Evolutionary conservation across 352 stramenopile genomes (phyloP).

Genomic region (Globisporangium cylindrosporum): DNA sequence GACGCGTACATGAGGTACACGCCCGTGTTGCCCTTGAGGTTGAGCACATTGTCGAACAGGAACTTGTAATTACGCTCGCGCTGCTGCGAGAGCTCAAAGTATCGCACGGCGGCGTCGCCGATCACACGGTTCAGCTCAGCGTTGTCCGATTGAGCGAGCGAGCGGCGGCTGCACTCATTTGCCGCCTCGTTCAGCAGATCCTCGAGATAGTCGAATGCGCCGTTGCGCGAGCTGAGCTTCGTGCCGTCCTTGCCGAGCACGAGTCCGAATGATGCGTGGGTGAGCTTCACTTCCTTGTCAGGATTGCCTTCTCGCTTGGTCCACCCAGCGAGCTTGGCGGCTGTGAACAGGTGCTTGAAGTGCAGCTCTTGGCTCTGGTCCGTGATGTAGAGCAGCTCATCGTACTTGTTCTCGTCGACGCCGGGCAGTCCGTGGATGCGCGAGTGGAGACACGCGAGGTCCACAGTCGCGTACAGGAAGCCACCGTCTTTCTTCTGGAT

Average conservation of each 20-base stretch:
- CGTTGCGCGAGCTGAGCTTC: conserved; percentile 83
- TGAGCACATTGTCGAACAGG: conserved; percentile 75
- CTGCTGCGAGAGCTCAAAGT: conserved; percentile 83
- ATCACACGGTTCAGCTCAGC: conserved; percentile 46
- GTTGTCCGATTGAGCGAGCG: conserved; percentile 35
- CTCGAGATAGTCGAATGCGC: conserved; percentile 74
- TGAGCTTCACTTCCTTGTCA: conserved; percentile 47
- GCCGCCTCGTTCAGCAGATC: conserved; percentile 66
- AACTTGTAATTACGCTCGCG: conserved; percentile 87
- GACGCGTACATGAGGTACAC: conserved; percentile 85
- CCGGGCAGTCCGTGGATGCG: conserved; percentile 70
- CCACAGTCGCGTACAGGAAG: conserved; percentile 77
- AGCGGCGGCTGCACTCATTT: conserved; percentile 58
- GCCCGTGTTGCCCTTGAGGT: conserved; percentile 80
- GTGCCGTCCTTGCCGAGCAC: conserved; percentile 76
- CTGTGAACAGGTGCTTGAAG: conserved; percentile 77
- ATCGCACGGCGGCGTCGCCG: conserved; percentile 74
- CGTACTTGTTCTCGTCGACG: conserved; percentile 63
- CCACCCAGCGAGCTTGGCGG: conserved; percentile 53
- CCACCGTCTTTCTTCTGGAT: conserved; percentile 79
- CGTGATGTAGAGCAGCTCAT: conserved; percentile 81
- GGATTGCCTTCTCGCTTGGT: conserved; percentile 19
- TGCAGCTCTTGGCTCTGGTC: conserved; percentile 79
- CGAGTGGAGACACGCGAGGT: conserved; percentile 68
- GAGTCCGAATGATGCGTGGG: conserved; percentile 72